Evolutionary conservation across 306 rosid genomes (phyloP), one percentile per base, ranked within the genome.

Genomic region (Sicyos baderoa): DNA sequence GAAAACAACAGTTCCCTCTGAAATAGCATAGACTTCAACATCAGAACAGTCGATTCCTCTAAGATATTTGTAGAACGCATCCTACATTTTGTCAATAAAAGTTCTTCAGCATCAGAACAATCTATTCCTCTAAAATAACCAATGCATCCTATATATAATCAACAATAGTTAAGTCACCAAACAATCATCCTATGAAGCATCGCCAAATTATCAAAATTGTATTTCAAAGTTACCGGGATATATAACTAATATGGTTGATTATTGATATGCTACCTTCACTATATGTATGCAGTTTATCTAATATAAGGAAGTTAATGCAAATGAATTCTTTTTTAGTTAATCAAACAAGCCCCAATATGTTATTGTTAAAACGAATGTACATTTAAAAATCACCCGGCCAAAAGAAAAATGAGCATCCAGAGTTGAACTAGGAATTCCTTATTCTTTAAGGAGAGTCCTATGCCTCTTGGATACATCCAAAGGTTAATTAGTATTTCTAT

Each of bases 1-100:
- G 76, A 94, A 94, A 83, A 90, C 99, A 63, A 81, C 97, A 0
- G 97, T 59, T 57, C 99, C 99, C 85, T 94, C 99, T 4, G 91
- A 72, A 66, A 84, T 72, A 71, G 96, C 87, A 80, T 84, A 85
- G 60, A 94, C 96, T 86, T 94, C 95, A 64, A 94, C 99, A 76
- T 86, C 92, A 19, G 90, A 84, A 75, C 99, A 94, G 79, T 94
- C 84, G 18, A 94, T 68, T 75, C 86, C 96, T 84, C 92, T 83
- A 49, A 94, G 99, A 79, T 90, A 94, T 75, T 90, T 82, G 80
- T 70, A 86, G 80, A 94, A 94, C 50, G 82, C 90, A 57, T 94
- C 99, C 99, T 94, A 83, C 53, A 76, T 75, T 82, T 73, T 29
- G 68, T 79, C 79, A 49, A 67, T n/a, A 48, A 67, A 48, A 49